Conservation (phyloP, 306 rosid species). For the Begonia loranthoides region DNA sequence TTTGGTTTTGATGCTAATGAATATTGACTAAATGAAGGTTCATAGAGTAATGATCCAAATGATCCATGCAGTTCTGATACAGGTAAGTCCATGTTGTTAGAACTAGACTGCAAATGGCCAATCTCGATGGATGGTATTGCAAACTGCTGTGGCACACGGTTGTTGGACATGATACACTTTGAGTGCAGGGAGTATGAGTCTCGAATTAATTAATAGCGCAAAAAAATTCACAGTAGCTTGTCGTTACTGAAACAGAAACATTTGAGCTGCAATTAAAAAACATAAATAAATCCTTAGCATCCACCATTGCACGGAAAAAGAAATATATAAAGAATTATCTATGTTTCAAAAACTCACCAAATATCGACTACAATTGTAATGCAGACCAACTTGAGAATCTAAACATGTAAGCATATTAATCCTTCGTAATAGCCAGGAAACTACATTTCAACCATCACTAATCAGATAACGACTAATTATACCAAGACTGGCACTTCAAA, state of each 20-base stretch:
- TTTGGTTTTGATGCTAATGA: conserved; percentile 19
- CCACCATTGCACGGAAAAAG: background rate
- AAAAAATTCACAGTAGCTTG: background rate
- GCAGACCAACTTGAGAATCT: too few relatives aligned
- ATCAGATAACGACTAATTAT: too few relatives aligned
- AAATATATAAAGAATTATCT: background rate
- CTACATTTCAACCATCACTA: too few relatives aligned
- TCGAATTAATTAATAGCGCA: background rate
- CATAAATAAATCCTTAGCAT: background rate
- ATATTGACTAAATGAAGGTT: conserved; percentile 29
- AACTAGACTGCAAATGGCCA: conserved; percentile 45
- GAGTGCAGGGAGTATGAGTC: conserved; percentile 3
- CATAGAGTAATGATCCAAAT: conserved; percentile 27
- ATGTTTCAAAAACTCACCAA: background rate
- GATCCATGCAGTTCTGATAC: conserved; percentile 37
- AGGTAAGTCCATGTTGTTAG: conserved; percentile 33
- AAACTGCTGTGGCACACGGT: conserved; percentile 40
- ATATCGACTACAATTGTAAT: too few relatives aligned
- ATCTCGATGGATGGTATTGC: conserved; percentile 35
- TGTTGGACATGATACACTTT: conserved; percentile 39
- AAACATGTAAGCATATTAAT: too few relatives aligned
- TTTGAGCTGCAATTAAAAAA: conserved; percentile 4
- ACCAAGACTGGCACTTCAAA: too few relatives aligned
- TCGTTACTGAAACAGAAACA: background rate
- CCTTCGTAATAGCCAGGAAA: too few relatives aligned